Evolutionary conservation across 1,139 yeast genomes (phyloP).

Genomic region (Taphrina communis): DNA sequence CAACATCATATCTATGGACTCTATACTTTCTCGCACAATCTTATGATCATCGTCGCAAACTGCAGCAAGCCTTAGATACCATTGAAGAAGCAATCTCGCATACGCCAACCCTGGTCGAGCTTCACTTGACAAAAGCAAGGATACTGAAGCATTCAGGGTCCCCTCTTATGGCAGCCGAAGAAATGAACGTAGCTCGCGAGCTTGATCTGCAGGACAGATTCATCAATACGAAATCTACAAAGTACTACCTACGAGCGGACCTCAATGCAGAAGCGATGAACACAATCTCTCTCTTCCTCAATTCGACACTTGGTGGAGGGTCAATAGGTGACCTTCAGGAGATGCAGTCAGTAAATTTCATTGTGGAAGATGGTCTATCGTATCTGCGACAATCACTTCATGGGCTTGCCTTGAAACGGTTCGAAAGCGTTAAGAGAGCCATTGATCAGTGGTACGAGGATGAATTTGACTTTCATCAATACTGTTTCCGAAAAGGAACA

Average conservation of each 20-base stretch:
- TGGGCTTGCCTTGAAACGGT: constrained; percentile 84
- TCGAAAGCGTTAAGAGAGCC: constrained; percentile 63
- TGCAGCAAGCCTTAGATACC: constrained; percentile 60
- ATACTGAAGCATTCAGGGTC: constrained; percentile 75
- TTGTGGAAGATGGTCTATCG: constrained; percentile 78
- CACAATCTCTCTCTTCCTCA: constrained; percentile 78
- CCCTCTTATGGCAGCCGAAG: constrained; percentile 64
- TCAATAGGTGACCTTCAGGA: constrained; percentile 86
- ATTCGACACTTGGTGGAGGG: constrained; percentile 73
- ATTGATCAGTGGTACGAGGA: constrained; percentile 77
- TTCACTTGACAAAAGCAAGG: constrained; percentile 79
- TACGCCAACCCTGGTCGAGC: constrained; percentile 77
- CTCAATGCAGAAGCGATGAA: constrained; percentile 76
- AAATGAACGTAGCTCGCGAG: constrained; percentile 73
- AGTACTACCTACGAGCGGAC: constrained; percentile 82
- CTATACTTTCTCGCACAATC: constrained; percentile 83
- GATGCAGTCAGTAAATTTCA: constrained; percentile 92
- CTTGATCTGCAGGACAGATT: constrained; percentile 89
- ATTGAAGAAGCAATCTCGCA: constrained; percentile 72
- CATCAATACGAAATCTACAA: constrained; percentile 84
- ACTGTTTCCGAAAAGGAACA: constrained; percentile 89
- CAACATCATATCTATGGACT: constrained; percentile 74
- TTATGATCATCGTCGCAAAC: constrained; percentile 60
- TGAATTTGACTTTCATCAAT: constrained; percentile 92
- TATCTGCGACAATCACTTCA: constrained; percentile 54